Percentiles rank a stretch among this genome's conserved stretches.
These are phyloP conservation scores for Cladorrhinum samala DNA, from an alignment of 495 filamentous ascomycete genomes.

Conservation along the genomic window DNA sequence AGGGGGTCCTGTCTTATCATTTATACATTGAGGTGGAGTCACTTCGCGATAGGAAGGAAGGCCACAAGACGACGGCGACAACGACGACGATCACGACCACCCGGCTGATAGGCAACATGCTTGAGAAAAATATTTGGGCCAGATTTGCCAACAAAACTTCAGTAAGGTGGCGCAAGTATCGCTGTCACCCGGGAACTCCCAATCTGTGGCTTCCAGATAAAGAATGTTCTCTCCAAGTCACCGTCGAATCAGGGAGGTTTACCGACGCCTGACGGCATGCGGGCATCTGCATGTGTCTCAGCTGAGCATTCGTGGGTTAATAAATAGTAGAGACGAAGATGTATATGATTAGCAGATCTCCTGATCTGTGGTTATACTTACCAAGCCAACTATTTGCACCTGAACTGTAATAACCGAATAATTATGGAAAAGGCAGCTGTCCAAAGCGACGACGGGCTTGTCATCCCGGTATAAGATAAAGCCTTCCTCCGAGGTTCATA, in stretches of 20 bases:
- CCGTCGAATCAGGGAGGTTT: too few relatives aligned
- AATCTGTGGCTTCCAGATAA: not conserved
- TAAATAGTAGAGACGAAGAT: not conserved
- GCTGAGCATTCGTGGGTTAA: not conserved
- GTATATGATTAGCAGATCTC: not conserved
- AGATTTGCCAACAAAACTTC: too few relatives aligned
- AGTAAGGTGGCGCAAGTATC: too few relatives aligned
- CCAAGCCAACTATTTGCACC: too few relatives aligned
- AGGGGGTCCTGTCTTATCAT: not conserved
- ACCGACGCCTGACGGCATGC: too few relatives aligned
- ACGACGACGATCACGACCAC: too few relatives aligned
- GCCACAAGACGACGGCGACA: not conserved
- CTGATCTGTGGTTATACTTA: not conserved
- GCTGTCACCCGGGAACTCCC: too few relatives aligned
- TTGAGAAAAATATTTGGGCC: too few relatives aligned
- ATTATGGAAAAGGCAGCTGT: conserved; percentile 52
- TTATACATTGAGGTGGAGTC: not conserved
- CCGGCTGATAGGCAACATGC: too few relatives aligned
- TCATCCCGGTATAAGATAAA: conserved; percentile 73
- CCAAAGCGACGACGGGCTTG: conserved; percentile 58
- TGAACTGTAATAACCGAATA: not conserved
- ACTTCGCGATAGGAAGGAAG: not conserved
- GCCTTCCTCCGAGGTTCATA: conserved; percentile 11
- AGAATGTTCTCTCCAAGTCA: not conserved
- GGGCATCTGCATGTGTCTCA: not conserved